A percentile compares a stretch with the other conserved stretches of the same genome.
phyloP scores from a whole-genome alignment of 208 protist species.

The Trypanosoma mega region DNA sequence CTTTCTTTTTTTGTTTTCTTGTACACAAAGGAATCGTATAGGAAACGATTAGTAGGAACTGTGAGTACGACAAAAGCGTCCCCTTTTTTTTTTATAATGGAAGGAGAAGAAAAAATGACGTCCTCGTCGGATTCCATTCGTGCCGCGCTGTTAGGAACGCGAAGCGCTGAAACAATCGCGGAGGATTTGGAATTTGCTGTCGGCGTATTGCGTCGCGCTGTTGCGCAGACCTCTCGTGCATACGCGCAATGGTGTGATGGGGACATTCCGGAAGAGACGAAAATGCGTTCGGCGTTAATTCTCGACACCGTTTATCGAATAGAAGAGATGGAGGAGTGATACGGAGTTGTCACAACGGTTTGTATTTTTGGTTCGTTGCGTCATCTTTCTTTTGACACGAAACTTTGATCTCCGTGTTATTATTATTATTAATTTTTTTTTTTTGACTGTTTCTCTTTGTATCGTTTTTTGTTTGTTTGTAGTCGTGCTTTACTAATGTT shows the following conservation, averaged over 20 bases:
- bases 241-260: background rate
- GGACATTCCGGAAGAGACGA: background rate
- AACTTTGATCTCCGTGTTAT: background rate
- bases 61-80: background rate
- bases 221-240: background rate
- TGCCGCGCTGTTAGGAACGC: background rate
- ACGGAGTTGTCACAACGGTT: background rate
- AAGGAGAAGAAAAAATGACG: background rate
- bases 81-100: slow-evolving; percentile 4
- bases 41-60: no score
- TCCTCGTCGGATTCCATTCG: slow-evolving; percentile 11
- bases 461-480: no score
- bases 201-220: slow-evolving; percentile 16
- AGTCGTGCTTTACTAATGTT: no score
- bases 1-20: no score
- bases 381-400: no score
- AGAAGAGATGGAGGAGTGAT: background rate
- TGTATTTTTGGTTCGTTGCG: no score
- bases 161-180: background rate
- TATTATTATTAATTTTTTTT: slow-evolving; percentile 18
- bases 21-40: no score
- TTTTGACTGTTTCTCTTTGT: background rate
- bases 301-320: slow-evolving; percentile 13
- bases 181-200: slow-evolving; percentile 19
- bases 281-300: slow-evolving; percentile 12